Evolutionary conservation across 108 stramenopile species (phyloP).

Genomic region (Mediolabrus comicus): DNA sequence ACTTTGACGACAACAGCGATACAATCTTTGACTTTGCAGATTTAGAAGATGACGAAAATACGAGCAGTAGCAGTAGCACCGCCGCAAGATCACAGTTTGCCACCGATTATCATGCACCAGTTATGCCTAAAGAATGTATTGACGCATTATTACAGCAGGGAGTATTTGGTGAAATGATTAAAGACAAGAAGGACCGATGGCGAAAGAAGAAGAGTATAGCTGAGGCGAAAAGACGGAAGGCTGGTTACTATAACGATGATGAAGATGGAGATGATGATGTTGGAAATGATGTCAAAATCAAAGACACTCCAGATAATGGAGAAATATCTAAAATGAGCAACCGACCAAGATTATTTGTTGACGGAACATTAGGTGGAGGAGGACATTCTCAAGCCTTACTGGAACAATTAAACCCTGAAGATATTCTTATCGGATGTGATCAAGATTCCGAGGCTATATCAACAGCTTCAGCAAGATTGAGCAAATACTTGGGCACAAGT

Average conservation of each 20-base stretch:
- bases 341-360: conserved; percentile 67
- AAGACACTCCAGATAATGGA: conserved; percentile 4
- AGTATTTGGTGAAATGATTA: conserved; percentile 26
- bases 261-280: conserved; percentile 10
- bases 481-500: conserved; percentile 34
- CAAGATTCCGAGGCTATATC: conserved; percentile 70
- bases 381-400: conserved; percentile 81
- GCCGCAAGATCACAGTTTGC: conserved; percentile 44
- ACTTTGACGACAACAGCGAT: background rate
- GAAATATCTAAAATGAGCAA: background rate
- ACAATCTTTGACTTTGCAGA: background rate
- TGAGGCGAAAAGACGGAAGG: conserved; percentile 33
- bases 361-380: conserved; percentile 88
- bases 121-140: conserved; percentile 82
- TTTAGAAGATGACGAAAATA: background rate
- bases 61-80: background rate
- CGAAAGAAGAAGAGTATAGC: conserved; percentile 32
- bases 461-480: conserved; percentile 67
- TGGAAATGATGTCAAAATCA: conserved; percentile 19
- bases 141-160: conserved; percentile 64
- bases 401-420: conserved; percentile 56
- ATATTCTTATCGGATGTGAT: conserved; percentile 84
- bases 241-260: conserved; percentile 3
- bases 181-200: conserved; percentile 24
- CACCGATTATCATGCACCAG: conserved; percentile 82